A percentile compares a stretch with the other conserved stretches of the same genome.
phyloP scores from a whole-genome alignment of 1,284 basidiomycete genomes.

The Uromyces viciae-fabae region DNA sequence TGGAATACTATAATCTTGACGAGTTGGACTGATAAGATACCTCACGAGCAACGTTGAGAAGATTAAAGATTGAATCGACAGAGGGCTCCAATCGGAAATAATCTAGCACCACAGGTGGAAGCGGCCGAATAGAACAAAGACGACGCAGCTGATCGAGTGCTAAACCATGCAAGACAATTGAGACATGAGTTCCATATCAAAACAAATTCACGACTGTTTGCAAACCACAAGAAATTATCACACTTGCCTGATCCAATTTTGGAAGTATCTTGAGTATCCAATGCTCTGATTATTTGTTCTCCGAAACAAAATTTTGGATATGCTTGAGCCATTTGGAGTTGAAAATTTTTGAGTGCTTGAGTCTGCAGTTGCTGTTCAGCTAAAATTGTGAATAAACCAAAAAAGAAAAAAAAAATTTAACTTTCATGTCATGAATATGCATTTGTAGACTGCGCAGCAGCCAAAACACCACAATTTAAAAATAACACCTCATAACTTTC shows the following conservation, averaged over 20 bases:
- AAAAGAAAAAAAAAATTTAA: no score
- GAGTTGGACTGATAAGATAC: not conserved
- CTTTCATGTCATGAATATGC: no score
- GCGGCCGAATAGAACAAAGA: constrained; percentile 15
- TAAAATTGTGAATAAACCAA: no score
- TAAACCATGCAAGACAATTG: not conserved
- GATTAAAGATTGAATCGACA: constrained; percentile 31
- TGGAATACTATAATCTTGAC: not conserved
- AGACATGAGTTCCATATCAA: constrained; percentile 7
- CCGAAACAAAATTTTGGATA: not conserved
- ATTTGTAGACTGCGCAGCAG: no score
- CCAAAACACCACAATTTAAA: no score
- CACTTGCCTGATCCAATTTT: constrained; percentile 35
- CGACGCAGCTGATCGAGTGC: constrained; percentile 36
- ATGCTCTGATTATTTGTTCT: constrained; percentile 16
- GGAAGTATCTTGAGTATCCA: constrained; percentile 21
- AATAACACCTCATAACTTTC: no score
- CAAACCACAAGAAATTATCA: not conserved
- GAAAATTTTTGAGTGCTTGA: no score
- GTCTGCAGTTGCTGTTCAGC: no score
- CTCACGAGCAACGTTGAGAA: constrained; percentile 41
- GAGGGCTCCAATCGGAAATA: constrained; percentile 34
- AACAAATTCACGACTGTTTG: not conserved
- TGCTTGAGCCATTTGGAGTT: constrained; percentile 25
- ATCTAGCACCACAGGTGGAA: constrained; percentile 26